Base-by-base conservation (phyloP, 2,329 filamentous ascomycete genomes). In the Botrytis deweyae region DNA sequence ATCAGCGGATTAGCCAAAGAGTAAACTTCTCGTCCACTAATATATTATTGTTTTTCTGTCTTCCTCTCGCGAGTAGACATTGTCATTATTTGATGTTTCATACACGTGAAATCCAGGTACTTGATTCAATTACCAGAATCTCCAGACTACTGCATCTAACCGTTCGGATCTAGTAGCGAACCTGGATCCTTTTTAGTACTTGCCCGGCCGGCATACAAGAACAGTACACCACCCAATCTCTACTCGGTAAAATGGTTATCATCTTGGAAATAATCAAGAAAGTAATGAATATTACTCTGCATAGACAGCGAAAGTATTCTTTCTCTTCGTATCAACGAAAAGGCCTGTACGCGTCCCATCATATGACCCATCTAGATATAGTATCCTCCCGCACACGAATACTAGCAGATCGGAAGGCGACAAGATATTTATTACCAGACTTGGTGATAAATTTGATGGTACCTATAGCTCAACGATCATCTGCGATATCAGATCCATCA, bases 161-260 rank as follows among this genome's bases (percentile, higher is more conserved):
- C 25, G 2, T 55, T n/a, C 12, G 18, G 25, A 67, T 29, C 16
- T 22, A 9, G 46, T 3, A 33, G 20, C 16, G n/a, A 65, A 44
- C 2, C 16, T 46, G 9, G 10, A 33, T 14, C 8, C n/a, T 2
- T 6, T 68, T 5, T 25, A 16, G 16, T 9, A 55, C 18, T 14
- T 55, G 46, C 3, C 12, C 40, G 9, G 10, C 25, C 49, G 8
- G 7, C n/a, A 16, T 65, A 2, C 16, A 65, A 65, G 25, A 20
- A 64, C n/a, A 12, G 10, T 22, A 33, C 8, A 18, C 62, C 25
- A 67, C 8, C 25, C 8, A 68, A 22, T 33, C 16, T 68, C n/a
- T 20, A 40, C 1, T 7, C 4, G 5, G 4, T 16, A 7, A n/a
- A 7, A 8, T 3, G 18, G 3, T 29, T 2, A 16, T 38, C 36